A percentile compares a stretch with the other conserved stretches of the same genome.
These are phyloP conservation scores for Penicillium flavigenum DNA, from an alignment of 495 filamentous ascomycete genomes.

Conservation along the genomic window DNA sequence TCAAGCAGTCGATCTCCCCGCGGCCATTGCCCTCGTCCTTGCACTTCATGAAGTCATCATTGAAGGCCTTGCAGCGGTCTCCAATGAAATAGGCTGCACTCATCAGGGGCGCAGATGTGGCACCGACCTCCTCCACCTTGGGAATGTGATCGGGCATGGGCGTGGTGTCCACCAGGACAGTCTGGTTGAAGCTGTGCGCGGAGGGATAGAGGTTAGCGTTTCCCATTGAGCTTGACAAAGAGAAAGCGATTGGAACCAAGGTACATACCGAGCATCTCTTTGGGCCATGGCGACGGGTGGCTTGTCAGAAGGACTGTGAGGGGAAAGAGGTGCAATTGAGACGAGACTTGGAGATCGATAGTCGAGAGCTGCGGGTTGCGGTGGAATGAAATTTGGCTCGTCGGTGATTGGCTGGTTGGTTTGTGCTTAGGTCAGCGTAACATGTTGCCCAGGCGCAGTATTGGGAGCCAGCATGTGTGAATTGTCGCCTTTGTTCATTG, in stretches of 20 bases:
- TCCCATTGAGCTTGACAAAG: constrained; percentile 2
- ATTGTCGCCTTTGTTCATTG: neutral
- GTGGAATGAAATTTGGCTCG: constrained; percentile 34
- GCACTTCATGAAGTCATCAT: constrained; percentile 99
- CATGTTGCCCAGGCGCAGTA: neutral
- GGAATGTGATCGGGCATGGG: constrained; percentile 90
- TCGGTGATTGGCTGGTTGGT: constrained; percentile 31
- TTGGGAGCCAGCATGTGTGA: neutral
- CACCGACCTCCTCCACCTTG: constrained; percentile 84
- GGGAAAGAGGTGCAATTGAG: constrained; percentile 27
- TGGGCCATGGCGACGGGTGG: constrained; percentile 48
- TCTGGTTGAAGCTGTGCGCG: constrained; percentile 79
- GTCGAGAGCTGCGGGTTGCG: constrained; percentile 33
- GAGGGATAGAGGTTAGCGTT: constrained; percentile 29
- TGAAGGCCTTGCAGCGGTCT: constrained; percentile 88
- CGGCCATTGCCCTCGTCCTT: constrained; percentile 84
- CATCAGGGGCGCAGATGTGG: constrained; percentile 84
- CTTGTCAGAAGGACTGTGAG: constrained; percentile 13
- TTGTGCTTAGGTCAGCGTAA: constrained; percentile 20
- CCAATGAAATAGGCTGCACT: constrained; percentile 98
- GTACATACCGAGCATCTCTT: constrained; percentile 49
- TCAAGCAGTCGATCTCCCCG: constrained; percentile 92
- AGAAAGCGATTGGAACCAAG: neutral
- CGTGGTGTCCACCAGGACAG: constrained; percentile 90
- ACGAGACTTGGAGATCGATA: constrained; percentile 24